Percentiles rank a stretch among this genome's conserved stretches.
Evolutionary conservation across 169 alveolate species (phyloP).

Genomic region (Toxoplasma gondii): DNA sequence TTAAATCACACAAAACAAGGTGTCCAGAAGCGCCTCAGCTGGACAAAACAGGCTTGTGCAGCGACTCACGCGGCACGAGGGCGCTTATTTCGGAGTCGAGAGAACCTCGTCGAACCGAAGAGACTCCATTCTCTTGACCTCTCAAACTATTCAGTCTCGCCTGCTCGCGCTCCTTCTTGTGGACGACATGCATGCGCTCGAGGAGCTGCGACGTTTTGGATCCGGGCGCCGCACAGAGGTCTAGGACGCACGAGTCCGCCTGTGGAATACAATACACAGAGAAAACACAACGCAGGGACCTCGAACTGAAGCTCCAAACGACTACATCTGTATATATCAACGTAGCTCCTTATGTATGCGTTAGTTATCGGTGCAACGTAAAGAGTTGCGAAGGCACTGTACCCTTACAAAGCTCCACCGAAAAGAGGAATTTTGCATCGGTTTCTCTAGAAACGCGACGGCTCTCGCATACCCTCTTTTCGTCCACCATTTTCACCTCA

Average conservation of each 20-base stretch:
- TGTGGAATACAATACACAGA: conserved; percentile 40
- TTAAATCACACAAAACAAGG: too few species aligned
- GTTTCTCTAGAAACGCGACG: too few species aligned
- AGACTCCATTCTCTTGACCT: too few species aligned
- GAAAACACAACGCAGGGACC: too few species aligned
- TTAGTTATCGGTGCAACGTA: not conserved
- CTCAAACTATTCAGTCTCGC: not conserved
- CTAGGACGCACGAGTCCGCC: conserved; percentile 76
- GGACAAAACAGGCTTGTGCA: not conserved
- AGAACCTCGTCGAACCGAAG: too few species aligned
- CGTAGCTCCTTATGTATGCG: not conserved
- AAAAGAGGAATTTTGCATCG: too few species aligned
- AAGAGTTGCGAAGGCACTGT: too few species aligned
- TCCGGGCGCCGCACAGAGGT: conserved; percentile 94
- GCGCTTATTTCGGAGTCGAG: not conserved
- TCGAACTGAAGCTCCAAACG: too few species aligned
- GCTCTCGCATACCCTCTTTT: too few species aligned
- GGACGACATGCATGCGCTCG: conserved; percentile 72
- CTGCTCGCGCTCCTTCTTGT: not conserved
- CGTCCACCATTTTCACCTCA: too few species aligned
- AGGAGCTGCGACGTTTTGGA: conserved; percentile 84
- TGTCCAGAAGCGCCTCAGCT: not conserved
- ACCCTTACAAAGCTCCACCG: too few species aligned
- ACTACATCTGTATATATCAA: not conserved
- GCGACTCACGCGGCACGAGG: not conserved